These are phyloP conservation scores for Hypoxylon sp. DNA, from an alignment of 2,329 filamentous ascomycete species.

Conservation along the genomic window DNA sequence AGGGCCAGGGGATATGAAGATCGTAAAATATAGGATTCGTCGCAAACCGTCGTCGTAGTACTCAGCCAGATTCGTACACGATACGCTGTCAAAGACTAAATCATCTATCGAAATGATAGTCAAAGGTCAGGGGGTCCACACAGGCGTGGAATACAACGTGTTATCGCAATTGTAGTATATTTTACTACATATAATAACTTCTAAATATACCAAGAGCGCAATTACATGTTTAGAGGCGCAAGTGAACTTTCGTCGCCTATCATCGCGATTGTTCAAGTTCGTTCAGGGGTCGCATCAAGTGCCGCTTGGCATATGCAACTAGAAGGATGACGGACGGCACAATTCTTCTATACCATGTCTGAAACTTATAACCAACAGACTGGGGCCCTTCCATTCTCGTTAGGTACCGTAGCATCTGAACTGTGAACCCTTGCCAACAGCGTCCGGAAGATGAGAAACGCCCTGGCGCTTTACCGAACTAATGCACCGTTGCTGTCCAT, in stretches of 20 bases:
- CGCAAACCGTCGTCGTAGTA: not conserved
- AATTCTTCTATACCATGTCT: conserved; percentile 19
- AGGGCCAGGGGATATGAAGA: conserved; percentile 1
- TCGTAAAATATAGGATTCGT: conserved; percentile 5
- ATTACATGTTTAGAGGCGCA: too few relatives aligned
- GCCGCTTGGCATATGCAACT: conserved; percentile 39
- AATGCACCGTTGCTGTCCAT: conserved; percentile 24
- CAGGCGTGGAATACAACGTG: not conserved
- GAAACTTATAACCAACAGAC: conserved; percentile 13
- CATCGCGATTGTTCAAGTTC: conserved; percentile 2
- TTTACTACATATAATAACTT: not conserved
- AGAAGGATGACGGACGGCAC: conserved; percentile 21
- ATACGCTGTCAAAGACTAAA: not conserved
- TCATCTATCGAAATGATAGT: not conserved
- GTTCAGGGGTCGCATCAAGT: conserved; percentile 29
- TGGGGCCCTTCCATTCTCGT: conserved; percentile 9
- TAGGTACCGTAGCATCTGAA: conserved; percentile 32
- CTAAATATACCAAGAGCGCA: not conserved
- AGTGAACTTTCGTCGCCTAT: not conserved
- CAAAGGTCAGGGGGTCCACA: not conserved
- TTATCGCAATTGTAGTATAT: not conserved
- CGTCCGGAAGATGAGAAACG: conserved; percentile 12
- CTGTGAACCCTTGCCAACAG: conserved; percentile 28
- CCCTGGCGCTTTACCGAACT: conserved; percentile 20
- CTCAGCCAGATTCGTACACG: not conserved